Base-by-base conservation (phyloP, 2,329 filamentous ascomycete genomes). In the Alternaria sp. region DNA sequence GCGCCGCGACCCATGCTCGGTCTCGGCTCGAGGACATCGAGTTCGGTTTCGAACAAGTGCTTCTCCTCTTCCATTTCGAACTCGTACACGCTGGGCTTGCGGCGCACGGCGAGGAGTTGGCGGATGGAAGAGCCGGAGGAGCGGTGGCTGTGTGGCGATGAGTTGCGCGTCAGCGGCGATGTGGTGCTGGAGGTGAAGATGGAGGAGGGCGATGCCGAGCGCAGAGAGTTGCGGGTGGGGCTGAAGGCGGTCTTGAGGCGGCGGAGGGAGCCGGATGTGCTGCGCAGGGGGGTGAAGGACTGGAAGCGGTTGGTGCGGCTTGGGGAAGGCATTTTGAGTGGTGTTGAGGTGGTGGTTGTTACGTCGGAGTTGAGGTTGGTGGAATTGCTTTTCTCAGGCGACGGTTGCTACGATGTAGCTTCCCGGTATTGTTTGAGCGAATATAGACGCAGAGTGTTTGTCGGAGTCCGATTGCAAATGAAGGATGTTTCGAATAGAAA, bases 281-380 rank as follows among this genome's bases (percentile, higher is more conserved):
- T 72, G 70, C 77, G 78, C 57, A 77, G 67, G 30, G 75, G 73
- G 36, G 72, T 73, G 72, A 78, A 79, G 70, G 76, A 74, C 47
- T 74, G 70, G 76, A 78, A 79, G 74, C 77, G 78, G 76, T 78
- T 77, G 67, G 72, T 70, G 71, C 75, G 76, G 72, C 70, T 74
- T 57, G 70, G 62, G 32, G 72, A 70, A 59, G 68, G 67, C 76
- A 79, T 79, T 60, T 62, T 74, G 57, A 12, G 51, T 23, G 59
- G 52, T 63, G 43, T 36, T 36, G 32, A 36, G 32, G 57, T 46
- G 36, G 36, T 52, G 32, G 56, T 58, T 21, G 32, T 28, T 45
- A 54, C 30, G 32, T 26, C 8, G 52, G 17, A 15, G 51, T 54
- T 60, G 28, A 60, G 61, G 51, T 40, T 55, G 30, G 45, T 54